Percentiles rank a stretch among this genome's conserved stretches.
These are phyloP conservation scores for Aegilops longissima DNA, from an alignment of 176 grass and related monocot genomes.

Conservation along the genomic window DNA sequence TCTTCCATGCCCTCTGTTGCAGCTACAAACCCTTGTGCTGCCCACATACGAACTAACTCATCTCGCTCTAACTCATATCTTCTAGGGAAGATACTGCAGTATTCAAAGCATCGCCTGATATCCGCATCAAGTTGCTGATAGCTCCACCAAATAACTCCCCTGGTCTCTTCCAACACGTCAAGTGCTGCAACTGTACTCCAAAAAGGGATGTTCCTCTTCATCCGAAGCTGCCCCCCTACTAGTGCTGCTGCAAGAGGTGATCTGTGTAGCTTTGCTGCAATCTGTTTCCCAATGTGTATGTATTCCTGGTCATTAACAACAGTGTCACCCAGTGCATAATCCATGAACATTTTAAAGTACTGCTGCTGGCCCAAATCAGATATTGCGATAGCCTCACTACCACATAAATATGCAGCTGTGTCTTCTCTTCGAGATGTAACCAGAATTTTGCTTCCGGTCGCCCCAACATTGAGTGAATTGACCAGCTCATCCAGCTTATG, in stretches of 20 bases:
- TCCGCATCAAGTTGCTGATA: neutral
- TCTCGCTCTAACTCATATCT: neutral
- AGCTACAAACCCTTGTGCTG: neutral
- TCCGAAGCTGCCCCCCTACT: neutral
- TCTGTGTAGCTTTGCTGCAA: neutral
- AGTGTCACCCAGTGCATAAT: neutral
- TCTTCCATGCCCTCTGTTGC: neutral
- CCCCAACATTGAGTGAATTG: neutral
- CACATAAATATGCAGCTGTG: neutral
- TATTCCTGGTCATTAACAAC: neutral
- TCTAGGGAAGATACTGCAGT: neutral
- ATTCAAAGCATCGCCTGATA: neutral
- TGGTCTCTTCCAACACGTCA: neutral
- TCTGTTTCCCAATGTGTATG: neutral
- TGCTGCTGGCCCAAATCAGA: neutral
- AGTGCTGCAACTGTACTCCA: neutral
- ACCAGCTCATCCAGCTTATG: neutral
- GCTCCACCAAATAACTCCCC: neutral
- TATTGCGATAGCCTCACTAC: neutral
- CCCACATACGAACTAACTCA: neutral
- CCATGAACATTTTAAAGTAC: neutral
- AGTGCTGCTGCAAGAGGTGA: neutral
- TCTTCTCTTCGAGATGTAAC: neutral
- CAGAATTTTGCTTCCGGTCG: neutral
- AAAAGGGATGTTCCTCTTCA: neutral